A percentile compares a stretch with the other conserved stretches of the same genome.
phyloP scores from a whole-genome alignment of 2,329 filamentous ascomycete genomes.

The Fusarium haematococcum region DNA sequence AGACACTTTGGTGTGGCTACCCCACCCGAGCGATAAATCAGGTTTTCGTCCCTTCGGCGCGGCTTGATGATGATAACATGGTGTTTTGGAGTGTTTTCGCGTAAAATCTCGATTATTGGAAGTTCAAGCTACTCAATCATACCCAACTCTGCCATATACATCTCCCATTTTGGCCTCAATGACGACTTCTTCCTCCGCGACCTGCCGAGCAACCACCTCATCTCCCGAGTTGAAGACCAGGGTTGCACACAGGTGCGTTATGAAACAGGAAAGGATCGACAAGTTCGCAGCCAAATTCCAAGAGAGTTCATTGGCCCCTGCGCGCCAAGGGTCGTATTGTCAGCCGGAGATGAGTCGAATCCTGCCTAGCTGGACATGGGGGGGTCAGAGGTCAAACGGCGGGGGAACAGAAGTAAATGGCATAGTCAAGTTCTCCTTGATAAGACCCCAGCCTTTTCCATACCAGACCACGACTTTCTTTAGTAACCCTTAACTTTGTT shows the following conservation, averaged over 20 bases:
- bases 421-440: neutral
- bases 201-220: neutral
- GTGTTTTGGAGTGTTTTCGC: neutral
- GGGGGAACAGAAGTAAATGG: neutral
- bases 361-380: neutral
- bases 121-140: neutral
- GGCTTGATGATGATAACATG: neutral
- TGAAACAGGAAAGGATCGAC: slow-evolving; percentile 11
- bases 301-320: neutral
- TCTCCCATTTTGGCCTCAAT: neutral
- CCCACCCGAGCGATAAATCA: slow-evolving; percentile 15
- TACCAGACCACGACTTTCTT: slow-evolving; percentile 25
- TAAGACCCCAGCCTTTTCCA: slow-evolving; percentile 1
- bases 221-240: slow-evolving; percentile 5
- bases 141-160: neutral
- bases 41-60: slow-evolving; percentile 3
- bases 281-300: neutral
- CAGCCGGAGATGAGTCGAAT: neutral
- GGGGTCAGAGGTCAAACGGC: neutral
- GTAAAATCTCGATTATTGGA: neutral
- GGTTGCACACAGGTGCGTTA: neutral
- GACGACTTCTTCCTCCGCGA: neutral
- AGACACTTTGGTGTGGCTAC: slow-evolving; percentile 15
- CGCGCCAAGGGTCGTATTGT: neutral
- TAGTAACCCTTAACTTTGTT: slow-evolving; percentile 63